phyloP scores from a whole-genome alignment of 352 stramenopile genomes.

The Blastocystis sp. region DNA sequence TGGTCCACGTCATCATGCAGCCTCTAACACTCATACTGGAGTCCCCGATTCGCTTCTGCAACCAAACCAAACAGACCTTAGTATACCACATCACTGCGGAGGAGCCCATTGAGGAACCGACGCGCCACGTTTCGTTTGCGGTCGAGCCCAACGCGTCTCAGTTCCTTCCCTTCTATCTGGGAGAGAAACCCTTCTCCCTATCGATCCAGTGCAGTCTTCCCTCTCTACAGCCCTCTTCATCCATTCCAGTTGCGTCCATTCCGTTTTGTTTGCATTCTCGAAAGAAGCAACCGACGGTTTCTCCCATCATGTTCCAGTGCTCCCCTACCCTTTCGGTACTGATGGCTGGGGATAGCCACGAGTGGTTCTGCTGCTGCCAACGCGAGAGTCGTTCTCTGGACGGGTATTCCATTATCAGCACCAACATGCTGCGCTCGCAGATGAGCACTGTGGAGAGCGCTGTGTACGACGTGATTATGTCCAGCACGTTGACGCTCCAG shows the following conservation, averaged over 20 bases:
- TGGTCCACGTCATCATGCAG: neutral
- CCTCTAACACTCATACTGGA: neutral
- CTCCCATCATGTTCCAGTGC: neutral
- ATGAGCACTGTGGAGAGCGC: too few relatives aligned
- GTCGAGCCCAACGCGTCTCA: neutral
- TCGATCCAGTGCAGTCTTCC: neutral
- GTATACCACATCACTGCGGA: neutral
- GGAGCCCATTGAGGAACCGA: neutral
- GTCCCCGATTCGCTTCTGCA: neutral
- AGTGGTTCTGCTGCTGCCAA: neutral
- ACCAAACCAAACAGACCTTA: neutral
- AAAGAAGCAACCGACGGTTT: neutral
- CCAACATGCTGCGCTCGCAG: too few relatives aligned
- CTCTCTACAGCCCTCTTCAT: neutral
- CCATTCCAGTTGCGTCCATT: neutral
- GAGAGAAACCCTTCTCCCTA: neutral
- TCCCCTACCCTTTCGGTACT: neutral
- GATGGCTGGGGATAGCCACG: neutral
- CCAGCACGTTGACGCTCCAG: neutral
- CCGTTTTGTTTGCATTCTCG: too few relatives aligned
- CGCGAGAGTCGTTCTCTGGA: too few relatives aligned
- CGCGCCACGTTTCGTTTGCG: neutral
- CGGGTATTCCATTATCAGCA: too few relatives aligned
- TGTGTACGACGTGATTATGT: too few relatives aligned
- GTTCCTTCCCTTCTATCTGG: slow-evolving; percentile 4